phyloP scores from a whole-genome alignment of 306 rosid genomes.

The Vachellia collinsii region DNA sequence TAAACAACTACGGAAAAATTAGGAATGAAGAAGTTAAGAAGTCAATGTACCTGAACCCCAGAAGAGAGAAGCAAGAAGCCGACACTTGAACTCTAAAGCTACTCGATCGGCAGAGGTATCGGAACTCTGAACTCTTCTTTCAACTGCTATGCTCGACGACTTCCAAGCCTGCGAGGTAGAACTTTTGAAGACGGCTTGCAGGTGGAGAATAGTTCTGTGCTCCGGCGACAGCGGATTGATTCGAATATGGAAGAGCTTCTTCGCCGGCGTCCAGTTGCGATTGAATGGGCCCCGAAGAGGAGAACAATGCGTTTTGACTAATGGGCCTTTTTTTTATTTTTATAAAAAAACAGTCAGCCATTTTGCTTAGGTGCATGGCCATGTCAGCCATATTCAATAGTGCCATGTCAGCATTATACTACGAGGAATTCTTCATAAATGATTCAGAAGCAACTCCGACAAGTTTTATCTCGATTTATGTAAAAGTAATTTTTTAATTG shows the following conservation, averaged over 20 bases:
- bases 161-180: not conserved
- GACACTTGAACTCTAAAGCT: not conserved
- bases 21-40: not conserved
- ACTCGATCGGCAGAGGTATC: too few relatives aligned
- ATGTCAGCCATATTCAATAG: too few relatives aligned
- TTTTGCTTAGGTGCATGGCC: too few relatives aligned
- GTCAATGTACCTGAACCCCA: not conserved
- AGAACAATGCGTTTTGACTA: not conserved
- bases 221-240: not conserved
- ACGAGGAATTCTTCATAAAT: too few relatives aligned
- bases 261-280: too few relatives aligned
- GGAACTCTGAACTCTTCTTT: too few relatives aligned
- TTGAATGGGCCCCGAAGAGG: not conserved
- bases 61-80: not conserved
- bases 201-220: not conserved
- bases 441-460: too few relatives aligned
- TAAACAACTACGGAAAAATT: too few relatives aligned
- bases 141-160: not conserved
- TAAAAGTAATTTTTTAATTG: too few relatives aligned
- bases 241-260: not conserved
- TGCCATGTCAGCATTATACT: too few relatives aligned
- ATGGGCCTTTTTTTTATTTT: not conserved
- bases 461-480: too few relatives aligned
- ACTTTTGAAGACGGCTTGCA: not conserved
- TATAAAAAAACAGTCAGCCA: too few relatives aligned